Evolutionary conservation across 805 yeast species (phyloP), one percentile per base, ranked within the genome.

Genomic region (Yarrowia divulgata): DNA sequence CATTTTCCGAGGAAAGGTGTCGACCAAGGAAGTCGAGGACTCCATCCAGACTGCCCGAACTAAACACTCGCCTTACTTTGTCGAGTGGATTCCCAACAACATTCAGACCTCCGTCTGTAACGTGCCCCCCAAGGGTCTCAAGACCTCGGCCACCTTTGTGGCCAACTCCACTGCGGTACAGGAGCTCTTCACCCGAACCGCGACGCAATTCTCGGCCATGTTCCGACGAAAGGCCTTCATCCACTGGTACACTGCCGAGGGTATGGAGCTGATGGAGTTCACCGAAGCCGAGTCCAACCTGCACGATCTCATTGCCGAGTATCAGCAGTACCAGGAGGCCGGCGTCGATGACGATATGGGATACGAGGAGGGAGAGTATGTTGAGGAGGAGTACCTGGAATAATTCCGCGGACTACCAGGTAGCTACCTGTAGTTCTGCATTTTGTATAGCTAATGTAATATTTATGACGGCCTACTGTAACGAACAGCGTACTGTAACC

Each of bases 31-130:
- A 82, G 97, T 93, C 70, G 98, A 93, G 78, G 97, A 93, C 78
- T 95, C 90, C 80, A 91, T 93, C 92, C 88, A 85, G 80, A 89
- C 89, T 78, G 92, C 91, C 67, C 95, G 91, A 81, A 87, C 89
- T 69, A 89, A 90, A 81, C 91, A 92, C 80, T 84, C 93, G 19
- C 88, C 89, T 70, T 89, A 90, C 80, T 81, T 93, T 76, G 98
- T 93, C 69, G 97, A 93, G 81, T 93, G 98, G 98, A 93, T 93
- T 81, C 97, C 97, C 77, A 92, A 92, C 81, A 93, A 93, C 78
- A 97, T 93, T 76, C 97, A 93, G 83, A 91, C 97, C 45, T 93
- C 97, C 54, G 94, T 93, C 62, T 93, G 97, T 81, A 89, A 93
- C 35, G 95, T 91, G 70, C 93, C 97, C 60, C 97, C 97, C 75